phyloP scores from a whole-genome alignment of 1,284 basidiomycete species.

The Ustilago lituana region DNA sequence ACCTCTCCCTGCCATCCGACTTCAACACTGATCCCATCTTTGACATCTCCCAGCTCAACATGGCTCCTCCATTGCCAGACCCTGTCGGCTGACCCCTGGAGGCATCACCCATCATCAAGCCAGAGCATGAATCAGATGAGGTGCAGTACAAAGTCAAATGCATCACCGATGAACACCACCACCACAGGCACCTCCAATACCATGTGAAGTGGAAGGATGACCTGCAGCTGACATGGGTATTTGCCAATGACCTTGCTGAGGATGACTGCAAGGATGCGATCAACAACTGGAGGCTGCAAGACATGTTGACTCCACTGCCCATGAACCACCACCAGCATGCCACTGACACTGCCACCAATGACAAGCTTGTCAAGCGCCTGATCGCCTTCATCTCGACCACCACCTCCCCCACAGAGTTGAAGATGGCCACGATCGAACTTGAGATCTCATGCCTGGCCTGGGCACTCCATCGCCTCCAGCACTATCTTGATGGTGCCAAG shows the following conservation, averaged over 20 bases:
- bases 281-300: constrained; percentile 1
- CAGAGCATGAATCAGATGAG: not conserved
- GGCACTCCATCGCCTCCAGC: constrained; percentile 1
- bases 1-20: not conserved
- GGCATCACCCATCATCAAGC: too few relatives aligned
- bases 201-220: not conserved
- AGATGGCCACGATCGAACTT: not conserved
- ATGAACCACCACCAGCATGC: too few relatives aligned
- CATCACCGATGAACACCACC: not conserved
- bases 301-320: too few relatives aligned
- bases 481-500: not conserved
- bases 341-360: not conserved
- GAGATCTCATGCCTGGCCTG: not conserved
- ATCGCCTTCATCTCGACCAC: constrained; percentile 1
- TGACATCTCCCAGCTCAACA: too few relatives aligned
- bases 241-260: not conserved
- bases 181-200: too few relatives aligned
- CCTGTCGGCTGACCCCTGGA: too few relatives aligned
- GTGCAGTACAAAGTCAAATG: not conserved
- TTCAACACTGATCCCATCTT: not conserved
- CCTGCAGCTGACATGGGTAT: not conserved
- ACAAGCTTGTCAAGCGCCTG: not conserved
- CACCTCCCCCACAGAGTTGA: not conserved
- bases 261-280: too few relatives aligned
- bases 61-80: too few relatives aligned